Evolutionary conservation across 768 basidiomycete species (phyloP).

Genomic region (Tylopilus rubrobrunneus): DNA sequence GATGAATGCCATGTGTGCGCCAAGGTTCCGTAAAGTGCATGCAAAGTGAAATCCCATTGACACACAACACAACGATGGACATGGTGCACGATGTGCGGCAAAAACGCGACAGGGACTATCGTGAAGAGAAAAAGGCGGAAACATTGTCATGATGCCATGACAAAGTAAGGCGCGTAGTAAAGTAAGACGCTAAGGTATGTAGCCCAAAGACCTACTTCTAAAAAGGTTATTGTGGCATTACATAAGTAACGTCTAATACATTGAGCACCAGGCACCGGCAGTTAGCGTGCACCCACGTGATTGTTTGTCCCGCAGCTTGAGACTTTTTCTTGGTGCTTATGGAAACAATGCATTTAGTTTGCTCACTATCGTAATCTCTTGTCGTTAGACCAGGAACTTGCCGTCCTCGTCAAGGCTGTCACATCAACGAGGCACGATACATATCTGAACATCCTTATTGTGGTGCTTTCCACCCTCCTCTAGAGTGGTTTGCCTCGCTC

Average conservation of each 20-base stretch:
- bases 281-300: too few species aligned
- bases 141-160: conserved; percentile 4
- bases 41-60: conserved; percentile 6
- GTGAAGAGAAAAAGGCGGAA: background rate
- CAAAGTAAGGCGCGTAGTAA: conserved; percentile 13
- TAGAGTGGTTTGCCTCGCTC: conserved; percentile 64
- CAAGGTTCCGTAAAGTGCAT: conserved; percentile 2
- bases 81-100: conserved; percentile 12
- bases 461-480: conserved; percentile 77
- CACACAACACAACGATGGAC: conserved; percentile 25
- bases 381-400: conserved; percentile 52
- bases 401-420: conserved; percentile 69
- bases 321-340: background rate
- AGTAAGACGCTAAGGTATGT: conserved; percentile 9
- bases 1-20: background rate
- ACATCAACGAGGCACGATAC: conserved; percentile 75
- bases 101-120: conserved; percentile 13
- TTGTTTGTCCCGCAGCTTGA: conserved; percentile 32
- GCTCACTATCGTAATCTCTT: conserved; percentile 65
- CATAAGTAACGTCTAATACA: too few species aligned
- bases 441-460: conserved; percentile 74
- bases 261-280: too few species aligned
- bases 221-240: too few species aligned
- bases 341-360: conserved; percentile 46
- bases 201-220: background rate